Evolutionary conservation across 1,284 basidiomycete species (phyloP).

Genomic region (Fistulina hepatica): DNA sequence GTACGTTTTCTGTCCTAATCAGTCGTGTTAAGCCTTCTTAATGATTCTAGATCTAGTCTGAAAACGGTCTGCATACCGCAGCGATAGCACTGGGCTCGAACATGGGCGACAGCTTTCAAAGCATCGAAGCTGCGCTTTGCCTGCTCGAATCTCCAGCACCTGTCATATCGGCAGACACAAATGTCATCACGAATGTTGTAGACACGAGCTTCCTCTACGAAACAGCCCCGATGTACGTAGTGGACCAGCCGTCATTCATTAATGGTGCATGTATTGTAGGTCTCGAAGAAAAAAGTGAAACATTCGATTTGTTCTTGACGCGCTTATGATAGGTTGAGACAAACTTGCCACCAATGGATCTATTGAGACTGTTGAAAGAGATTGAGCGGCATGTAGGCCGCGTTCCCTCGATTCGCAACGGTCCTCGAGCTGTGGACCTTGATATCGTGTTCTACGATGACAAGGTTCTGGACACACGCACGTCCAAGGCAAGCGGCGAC

Average conservation of each 20-base stretch:
- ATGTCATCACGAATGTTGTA: conserved; percentile 35
- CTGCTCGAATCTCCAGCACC: conserved; percentile 36
- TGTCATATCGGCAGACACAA: conserved; percentile 11
- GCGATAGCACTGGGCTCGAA: conserved; percentile 87
- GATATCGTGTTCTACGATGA: conserved; percentile 81
- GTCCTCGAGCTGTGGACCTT: conserved; percentile 85
- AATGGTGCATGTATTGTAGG: conserved; percentile 85
- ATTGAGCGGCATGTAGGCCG: conserved; percentile 76
- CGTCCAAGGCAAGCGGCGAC: conserved; percentile 25
- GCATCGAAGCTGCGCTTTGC: conserved; percentile 70
- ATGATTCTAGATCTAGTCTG: background rate
- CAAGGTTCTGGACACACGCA: conserved; percentile 48
- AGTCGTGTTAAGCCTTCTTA: too few species aligned
- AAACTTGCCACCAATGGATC: conserved; percentile 46
- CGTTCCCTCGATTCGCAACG: conserved; percentile 74
- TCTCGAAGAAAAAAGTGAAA: conserved; percentile 8
- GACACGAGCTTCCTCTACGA: conserved; percentile 92
- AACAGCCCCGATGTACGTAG: conserved; percentile 92
- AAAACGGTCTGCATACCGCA: conserved; percentile 26
- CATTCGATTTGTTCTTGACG: conserved; percentile 3
- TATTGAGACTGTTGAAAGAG: conserved; percentile 63
- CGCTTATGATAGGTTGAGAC: conserved; percentile 53
- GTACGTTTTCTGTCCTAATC: too few species aligned
- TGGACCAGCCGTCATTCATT: conserved; percentile 81
- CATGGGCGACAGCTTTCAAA: conserved; percentile 77